phyloP scores from a whole-genome alignment of 768 basidiomycete species.

The Rhizopogon rudus region DNA sequence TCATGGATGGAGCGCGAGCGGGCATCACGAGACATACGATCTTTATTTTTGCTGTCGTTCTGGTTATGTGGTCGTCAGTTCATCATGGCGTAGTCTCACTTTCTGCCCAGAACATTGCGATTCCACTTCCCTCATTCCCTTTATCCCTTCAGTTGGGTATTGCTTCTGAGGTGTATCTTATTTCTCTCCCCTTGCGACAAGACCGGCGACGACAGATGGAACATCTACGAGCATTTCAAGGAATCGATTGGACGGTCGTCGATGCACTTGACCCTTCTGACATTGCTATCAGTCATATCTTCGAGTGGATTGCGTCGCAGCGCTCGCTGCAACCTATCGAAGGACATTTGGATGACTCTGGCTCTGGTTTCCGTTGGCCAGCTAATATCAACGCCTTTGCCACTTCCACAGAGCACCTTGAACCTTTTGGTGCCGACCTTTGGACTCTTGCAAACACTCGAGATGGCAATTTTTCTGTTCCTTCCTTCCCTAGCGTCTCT shows the following conservation, averaged over 20 bases:
- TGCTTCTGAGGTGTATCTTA: slow-evolving; percentile 44
- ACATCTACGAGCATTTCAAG: slow-evolving; percentile 38
- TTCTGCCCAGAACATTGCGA: neutral
- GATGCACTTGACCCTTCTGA: slow-evolving; percentile 42
- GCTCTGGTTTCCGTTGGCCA: slow-evolving; percentile 33
- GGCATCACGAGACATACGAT: no score
- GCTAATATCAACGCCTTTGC: slow-evolving; percentile 27
- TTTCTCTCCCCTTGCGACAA: slow-evolving; percentile 52
- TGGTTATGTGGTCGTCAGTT: no score
- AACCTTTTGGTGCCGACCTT: slow-evolving; percentile 15
- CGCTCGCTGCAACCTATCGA: slow-evolving; percentile 18
- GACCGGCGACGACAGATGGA: slow-evolving; percentile 62
- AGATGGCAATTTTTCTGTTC: neutral
- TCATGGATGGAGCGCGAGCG: no score
- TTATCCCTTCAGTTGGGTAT: slow-evolving; percentile 26
- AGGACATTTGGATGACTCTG: slow-evolving; percentile 3
- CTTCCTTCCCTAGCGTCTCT: neutral
- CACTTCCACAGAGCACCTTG: slow-evolving; percentile 5
- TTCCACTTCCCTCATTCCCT: no score
- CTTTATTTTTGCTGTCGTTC: no score
- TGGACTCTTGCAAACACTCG: slow-evolving; percentile 7
- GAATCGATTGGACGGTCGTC: slow-evolving; percentile 48
- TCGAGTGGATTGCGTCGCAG: slow-evolving; percentile 35
- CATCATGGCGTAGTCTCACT: no score
- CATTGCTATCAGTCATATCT: slow-evolving; percentile 33